phyloP scores from a whole-genome alignment of 2,329 filamentous ascomycete genomes.

The Aspergillus sergii region DNA sequence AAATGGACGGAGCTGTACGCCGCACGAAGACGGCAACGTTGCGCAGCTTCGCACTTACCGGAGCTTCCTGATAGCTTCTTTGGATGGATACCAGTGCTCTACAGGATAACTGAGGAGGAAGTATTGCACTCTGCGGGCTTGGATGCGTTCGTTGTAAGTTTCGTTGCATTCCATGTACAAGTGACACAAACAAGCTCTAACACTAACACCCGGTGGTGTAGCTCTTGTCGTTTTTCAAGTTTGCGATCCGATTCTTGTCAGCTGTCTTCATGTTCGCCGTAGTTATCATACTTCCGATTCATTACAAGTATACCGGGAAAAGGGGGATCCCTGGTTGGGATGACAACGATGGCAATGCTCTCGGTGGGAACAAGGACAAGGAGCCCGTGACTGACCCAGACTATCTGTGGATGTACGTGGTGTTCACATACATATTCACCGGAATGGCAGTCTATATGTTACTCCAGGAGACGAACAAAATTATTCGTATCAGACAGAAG shows the following conservation, averaged over 20 bases:
- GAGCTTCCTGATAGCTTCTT: conserved; percentile 81
- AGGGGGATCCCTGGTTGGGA: conserved; percentile 43
- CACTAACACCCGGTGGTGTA: conserved; percentile 28
- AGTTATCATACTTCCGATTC: conserved; percentile 81
- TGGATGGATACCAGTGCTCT: conserved; percentile 89
- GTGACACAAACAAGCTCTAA: not conserved
- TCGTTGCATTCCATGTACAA: not conserved
- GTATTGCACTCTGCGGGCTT: conserved; percentile 87
- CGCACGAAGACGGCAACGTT: conserved; percentile 76
- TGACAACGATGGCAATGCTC: conserved; percentile 32
- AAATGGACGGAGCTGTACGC: conserved; percentile 92
- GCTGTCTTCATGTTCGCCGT: conserved; percentile 81
- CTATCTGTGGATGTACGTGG: conserved; percentile 89
- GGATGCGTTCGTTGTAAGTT: conserved; percentile 83
- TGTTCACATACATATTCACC: conserved; percentile 95
- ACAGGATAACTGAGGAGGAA: conserved; percentile 83
- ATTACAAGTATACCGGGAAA: conserved; percentile 64
- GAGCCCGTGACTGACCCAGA: conserved; percentile 40
- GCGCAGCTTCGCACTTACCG: conserved; percentile 69
- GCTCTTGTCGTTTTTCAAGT: conserved; percentile 94
- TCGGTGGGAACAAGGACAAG: conserved; percentile 34
- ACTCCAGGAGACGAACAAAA: conserved; percentile 77
- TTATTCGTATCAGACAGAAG: conserved; percentile 83
- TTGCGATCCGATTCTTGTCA: conserved; percentile 82
- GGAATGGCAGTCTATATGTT: conserved; percentile 80